Conservation (phyloP, 768 basidiomycete species). For the Termitomyces sp. region DNA sequence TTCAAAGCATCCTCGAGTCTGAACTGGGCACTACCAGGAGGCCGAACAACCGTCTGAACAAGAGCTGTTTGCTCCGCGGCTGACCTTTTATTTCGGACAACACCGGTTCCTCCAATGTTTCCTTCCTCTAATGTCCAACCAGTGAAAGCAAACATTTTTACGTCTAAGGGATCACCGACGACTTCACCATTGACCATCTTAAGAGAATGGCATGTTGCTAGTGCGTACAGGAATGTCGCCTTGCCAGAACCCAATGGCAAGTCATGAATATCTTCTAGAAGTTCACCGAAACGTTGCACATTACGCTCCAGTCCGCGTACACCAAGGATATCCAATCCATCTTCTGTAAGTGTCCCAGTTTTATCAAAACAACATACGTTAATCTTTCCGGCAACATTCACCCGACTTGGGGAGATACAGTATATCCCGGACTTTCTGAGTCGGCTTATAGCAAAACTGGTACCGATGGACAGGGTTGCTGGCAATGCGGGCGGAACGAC, state of each 20-base stretch:
- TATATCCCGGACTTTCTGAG: slow-evolving; percentile 85
- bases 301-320: slow-evolving; percentile 80
- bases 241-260: slow-evolving; percentile 68
- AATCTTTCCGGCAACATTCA: slow-evolving; percentile 93
- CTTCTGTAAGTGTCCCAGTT: slow-evolving; percentile 97
- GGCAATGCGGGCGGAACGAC: slow-evolving; percentile 97
- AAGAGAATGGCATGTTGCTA: slow-evolving; percentile 94
- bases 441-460: slow-evolving; percentile 87
- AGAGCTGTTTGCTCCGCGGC: slow-evolving; percentile 75
- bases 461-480: slow-evolving; percentile 95
- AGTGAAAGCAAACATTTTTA: slow-evolving; percentile 98
- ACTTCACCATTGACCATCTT: slow-evolving; percentile 82
- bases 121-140: slow-evolving; percentile 97
- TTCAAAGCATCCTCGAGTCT: slow-evolving; percentile 90
- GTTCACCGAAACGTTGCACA: slow-evolving; percentile 80
- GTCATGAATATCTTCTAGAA: slow-evolving; percentile 82
- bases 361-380: slow-evolving; percentile 99
- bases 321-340: slow-evolving; percentile 95
- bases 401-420: slow-evolving; percentile 93
- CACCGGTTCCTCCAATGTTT: slow-evolving; percentile 58
- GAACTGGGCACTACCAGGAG: slow-evolving; percentile 90
- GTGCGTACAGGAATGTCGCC: slow-evolving; percentile 83
- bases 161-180: slow-evolving; percentile 95
- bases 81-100: slow-evolving; percentile 59
- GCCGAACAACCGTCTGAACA: slow-evolving; percentile 94